phyloP scores from a whole-genome alignment of 495 filamentous ascomycete species.

The Astrothelium subdiscretum region DNA sequence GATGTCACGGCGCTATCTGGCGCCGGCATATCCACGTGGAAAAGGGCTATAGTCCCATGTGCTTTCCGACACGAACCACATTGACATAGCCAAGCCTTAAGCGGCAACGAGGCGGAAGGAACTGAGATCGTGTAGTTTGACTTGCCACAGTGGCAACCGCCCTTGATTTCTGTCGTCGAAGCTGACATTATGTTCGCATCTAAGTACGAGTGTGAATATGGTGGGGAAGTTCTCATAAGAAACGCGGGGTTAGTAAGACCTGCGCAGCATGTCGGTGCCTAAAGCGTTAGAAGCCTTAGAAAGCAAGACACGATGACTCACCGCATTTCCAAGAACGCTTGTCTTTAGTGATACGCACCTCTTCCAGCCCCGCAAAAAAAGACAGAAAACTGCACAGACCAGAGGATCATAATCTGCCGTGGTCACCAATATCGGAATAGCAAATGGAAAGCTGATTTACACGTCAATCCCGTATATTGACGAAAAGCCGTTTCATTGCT shows the following conservation, averaged over 20 bases:
- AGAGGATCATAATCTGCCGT: too few species aligned
- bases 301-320: too few species aligned
- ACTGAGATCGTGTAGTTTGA: constrained; percentile 34
- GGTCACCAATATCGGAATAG: too few species aligned
- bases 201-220: neutral
- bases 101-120: constrained; percentile 20
- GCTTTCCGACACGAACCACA: constrained; percentile 18
- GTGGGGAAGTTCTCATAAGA: neutral
- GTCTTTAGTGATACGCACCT: too few species aligned
- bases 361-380: neutral
- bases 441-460: too few species aligned
- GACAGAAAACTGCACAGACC: too few species aligned
- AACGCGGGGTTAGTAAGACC: neutral
- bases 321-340: too few species aligned
- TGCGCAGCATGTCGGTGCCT: too few species aligned
- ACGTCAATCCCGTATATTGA: too few species aligned
- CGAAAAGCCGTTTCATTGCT: neutral
- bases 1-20: constrained; percentile 18
- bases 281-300: too few species aligned
- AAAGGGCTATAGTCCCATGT: neutral
- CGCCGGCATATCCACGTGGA: constrained; percentile 9
- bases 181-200: constrained; percentile 6
- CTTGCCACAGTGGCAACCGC: constrained; percentile 46
- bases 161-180: constrained; percentile 12
- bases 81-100: constrained; percentile 45